Conservation (phyloP, 2,329 filamentous ascomycete genomes). For the Paecilomyces dactylethromorphus region DNA sequence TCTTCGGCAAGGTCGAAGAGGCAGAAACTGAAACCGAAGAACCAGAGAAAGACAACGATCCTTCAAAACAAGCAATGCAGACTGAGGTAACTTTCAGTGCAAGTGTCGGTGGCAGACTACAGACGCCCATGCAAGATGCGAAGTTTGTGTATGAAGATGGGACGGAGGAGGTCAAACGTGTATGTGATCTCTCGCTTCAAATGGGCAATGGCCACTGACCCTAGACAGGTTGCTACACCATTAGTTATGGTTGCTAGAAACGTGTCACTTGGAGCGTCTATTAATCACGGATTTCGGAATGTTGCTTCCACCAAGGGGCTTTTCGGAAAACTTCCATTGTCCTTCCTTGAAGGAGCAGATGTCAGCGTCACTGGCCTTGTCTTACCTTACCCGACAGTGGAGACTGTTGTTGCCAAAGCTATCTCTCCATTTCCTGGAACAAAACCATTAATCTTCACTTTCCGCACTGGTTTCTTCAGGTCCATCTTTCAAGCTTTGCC, state of each 20-base stretch:
- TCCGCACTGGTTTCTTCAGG: conserved; percentile 21
- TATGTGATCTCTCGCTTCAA: conserved; percentile 10
- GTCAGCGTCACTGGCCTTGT: conserved; percentile 20
- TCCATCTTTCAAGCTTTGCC: conserved; percentile 22
- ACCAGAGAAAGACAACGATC: conserved; percentile 3
- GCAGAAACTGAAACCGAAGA: conserved; percentile 11
- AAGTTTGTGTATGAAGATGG: conserved; percentile 20
- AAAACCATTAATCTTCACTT: conserved; percentile 24
- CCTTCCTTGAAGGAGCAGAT: conserved; percentile 24
- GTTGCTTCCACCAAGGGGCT: conserved; percentile 20
- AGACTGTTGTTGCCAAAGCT: conserved; percentile 21
- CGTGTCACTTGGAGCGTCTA: conserved; percentile 26
- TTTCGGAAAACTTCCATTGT: conserved; percentile 20
- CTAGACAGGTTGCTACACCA: conserved; percentile 22
- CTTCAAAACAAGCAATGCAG: conserved; percentile 6
- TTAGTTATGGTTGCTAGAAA: conserved; percentile 18
- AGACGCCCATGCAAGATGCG: conserved; percentile 14
- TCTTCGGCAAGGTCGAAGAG: conserved; percentile 13
- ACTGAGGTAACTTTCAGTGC: conserved; percentile 25
- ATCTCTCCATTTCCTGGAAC: conserved; percentile 25
- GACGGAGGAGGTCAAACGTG: conserved; percentile 16
- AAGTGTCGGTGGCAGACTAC: conserved; percentile 23
- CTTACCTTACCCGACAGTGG: conserved; percentile 24
- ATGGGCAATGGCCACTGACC: conserved; percentile 4
- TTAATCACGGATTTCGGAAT: conserved; percentile 22